phyloP scores from a whole-genome alignment of 805 yeast species.

The Nakazawaea populi region DNA sequence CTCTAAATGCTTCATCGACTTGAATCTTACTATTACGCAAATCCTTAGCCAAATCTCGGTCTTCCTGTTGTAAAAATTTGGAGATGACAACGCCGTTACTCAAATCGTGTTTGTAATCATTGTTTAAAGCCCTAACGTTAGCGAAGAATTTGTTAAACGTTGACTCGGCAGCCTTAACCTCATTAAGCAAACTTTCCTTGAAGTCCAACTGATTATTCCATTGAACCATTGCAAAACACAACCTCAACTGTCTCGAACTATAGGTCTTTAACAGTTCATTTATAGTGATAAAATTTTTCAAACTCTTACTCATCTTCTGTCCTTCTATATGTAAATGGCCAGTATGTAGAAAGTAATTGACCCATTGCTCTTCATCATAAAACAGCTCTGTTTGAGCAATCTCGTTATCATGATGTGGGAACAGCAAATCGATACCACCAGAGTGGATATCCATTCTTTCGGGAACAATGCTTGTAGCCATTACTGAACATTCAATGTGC shows the following conservation, averaged over 20 bases:
- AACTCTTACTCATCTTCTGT: slow-evolving; percentile 93
- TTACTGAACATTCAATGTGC: slow-evolving; percentile 99
- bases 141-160: slow-evolving; percentile 78
- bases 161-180: slow-evolving; percentile 73
- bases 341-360: slow-evolving; percentile 91
- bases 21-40: slow-evolving; percentile 46
- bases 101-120: slow-evolving; percentile 52
- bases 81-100: slow-evolving; percentile 46
- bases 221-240: slow-evolving; percentile 84
- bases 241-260: slow-evolving; percentile 76
- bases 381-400: slow-evolving; percentile 95
- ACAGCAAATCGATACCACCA: slow-evolving; percentile 95
- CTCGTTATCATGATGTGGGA: slow-evolving; percentile 99
- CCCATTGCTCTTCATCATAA: slow-evolving; percentile 89
- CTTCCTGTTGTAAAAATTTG: slow-evolving; percentile 53
- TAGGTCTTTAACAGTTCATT: slow-evolving; percentile 76
- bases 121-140: slow-evolving; percentile 73
- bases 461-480: slow-evolving; percentile 91
- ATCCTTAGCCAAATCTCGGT: slow-evolving; percentile 47
- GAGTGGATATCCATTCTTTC: slow-evolving; percentile 86
- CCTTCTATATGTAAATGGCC: slow-evolving; percentile 99
- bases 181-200: slow-evolving; percentile 71
- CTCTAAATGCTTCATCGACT: slow-evolving; percentile 79
- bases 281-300: slow-evolving; percentile 93
- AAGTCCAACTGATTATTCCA: slow-evolving; percentile 95